These are phyloP conservation scores for Capillidium rhysosporum DNA, from an alignment of 371 early-diverging fungal genomes.

Conservation along the genomic window DNA sequence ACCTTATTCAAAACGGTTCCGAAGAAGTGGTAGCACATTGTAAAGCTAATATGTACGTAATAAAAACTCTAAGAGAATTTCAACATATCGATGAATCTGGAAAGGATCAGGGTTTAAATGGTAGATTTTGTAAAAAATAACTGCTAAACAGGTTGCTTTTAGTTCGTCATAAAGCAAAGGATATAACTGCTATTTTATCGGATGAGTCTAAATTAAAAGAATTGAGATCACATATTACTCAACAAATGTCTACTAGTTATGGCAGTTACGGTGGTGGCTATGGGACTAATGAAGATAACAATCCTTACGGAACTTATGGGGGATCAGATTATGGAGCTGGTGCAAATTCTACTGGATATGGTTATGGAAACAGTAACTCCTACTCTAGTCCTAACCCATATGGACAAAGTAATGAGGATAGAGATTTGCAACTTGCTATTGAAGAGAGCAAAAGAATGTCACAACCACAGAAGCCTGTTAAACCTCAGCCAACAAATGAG, in stretches of 20 bases:
- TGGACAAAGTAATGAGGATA: conserved; percentile 44
- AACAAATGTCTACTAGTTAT: conserved; percentile 30
- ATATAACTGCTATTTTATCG: conserved; percentile 56
- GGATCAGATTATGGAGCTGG: conserved; percentile 5
- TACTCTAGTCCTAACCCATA: conserved; percentile 1
- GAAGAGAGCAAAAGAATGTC: conserved; percentile 64
- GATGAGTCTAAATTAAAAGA: conserved; percentile 63
- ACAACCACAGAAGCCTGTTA: conserved; percentile 16
- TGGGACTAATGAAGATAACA: conserved; percentile 34
- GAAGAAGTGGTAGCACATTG: conserved; percentile 74
- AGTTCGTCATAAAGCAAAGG: conserved; percentile 89
- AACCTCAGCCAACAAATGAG: conserved; percentile 13
- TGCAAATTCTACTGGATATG: background rate
- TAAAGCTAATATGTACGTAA: conserved; percentile 70
- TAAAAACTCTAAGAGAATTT: conserved; percentile 90
- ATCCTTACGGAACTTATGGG: conserved; percentile 27
- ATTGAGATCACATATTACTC: conserved; percentile 39
- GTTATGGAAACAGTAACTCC: background rate
- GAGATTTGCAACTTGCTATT: conserved; percentile 58
- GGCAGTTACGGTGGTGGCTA: conserved; percentile 7
- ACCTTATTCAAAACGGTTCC: conserved; percentile 59
- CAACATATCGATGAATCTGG: conserved; percentile 84
- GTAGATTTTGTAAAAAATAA: conserved; percentile 17
- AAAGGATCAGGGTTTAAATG: conserved; percentile 72
- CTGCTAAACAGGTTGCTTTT: background rate